phyloP scores from a whole-genome alignment of 371 early-diverging fungal species.

The Rhizomucor pusillus region DNA sequence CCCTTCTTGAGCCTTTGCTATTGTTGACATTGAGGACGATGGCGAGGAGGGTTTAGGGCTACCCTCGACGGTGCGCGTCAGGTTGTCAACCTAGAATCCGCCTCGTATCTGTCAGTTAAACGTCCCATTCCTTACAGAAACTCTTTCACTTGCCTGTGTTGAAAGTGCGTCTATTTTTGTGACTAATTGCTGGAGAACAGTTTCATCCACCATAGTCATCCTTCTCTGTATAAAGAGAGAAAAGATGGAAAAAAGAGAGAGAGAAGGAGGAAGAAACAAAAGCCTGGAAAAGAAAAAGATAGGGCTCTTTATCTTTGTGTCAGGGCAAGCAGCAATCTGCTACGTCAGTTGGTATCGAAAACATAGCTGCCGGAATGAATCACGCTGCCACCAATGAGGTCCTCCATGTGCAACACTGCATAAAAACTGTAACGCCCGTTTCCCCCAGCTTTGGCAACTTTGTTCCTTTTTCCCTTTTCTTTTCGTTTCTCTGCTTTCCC shows the following conservation, averaged over 20 bases:
- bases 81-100: not conserved
- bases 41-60: not conserved
- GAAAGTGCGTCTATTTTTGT: constrained; percentile 27
- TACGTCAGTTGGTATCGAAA: no score
- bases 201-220: constrained; percentile 29
- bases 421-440: no score
- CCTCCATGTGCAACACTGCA: not conserved
- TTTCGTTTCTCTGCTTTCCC: constrained; percentile 10
- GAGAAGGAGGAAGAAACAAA: constrained; percentile 5
- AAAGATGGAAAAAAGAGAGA: constrained; percentile 7
- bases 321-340: no score
- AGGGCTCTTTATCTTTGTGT: not conserved
- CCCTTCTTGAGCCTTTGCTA: not conserved
- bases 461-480: constrained; percentile 16
- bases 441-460: not conserved
- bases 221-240: not conserved
- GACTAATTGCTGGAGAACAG: constrained; percentile 23
- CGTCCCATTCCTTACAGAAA: no score
- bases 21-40: not conserved
- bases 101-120: not conserved
- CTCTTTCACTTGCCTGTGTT: constrained; percentile 26
- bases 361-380: not conserved
- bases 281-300: not conserved
- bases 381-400: constrained; percentile 2
- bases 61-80: not conserved